A percentile compares a stretch with the other conserved stretches of the same genome.
Conservation (phyloP, 2,329 filamentous ascomycete genomes). For the Paramyrothecium sp. region DNA sequence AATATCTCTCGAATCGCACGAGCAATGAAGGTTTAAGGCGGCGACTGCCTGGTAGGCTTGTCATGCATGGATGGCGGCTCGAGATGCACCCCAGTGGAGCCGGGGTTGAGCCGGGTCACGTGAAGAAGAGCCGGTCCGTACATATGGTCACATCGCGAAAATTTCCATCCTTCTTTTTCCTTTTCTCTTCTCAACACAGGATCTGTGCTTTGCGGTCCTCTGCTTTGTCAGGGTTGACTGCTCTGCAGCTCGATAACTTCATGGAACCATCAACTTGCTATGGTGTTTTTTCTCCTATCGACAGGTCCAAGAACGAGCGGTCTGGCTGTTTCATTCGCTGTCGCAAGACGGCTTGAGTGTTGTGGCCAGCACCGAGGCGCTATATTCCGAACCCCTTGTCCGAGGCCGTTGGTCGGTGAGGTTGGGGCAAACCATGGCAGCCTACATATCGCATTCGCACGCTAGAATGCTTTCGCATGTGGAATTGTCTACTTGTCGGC, state of each 20-base stretch:
- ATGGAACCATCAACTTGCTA: constrained; percentile 73
- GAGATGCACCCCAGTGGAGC: no score
- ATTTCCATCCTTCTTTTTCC: constrained; percentile 28
- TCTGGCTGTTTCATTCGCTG: constrained; percentile 66
- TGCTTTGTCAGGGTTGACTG: constrained; percentile 69
- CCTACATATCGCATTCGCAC: constrained; percentile 62
- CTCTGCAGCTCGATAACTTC: constrained; percentile 79
- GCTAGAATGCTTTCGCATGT: no score
- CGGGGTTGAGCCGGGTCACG: constrained; percentile 3
- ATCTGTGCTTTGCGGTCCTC: constrained; percentile 86
- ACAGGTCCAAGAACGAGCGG: constrained; percentile 87
- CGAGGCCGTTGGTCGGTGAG: constrained; percentile 87
- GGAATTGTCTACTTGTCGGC: background rate
- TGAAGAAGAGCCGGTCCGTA: constrained; percentile 2
- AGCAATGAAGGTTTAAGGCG: no score
- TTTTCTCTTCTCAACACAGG: constrained; percentile 49
- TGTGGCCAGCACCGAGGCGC: constrained; percentile 60
- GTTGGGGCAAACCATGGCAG: constrained; percentile 87
- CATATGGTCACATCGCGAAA: constrained; percentile 13
- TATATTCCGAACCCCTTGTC: constrained; percentile 90
- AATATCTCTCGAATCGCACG: no score
- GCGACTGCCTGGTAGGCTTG: no score
- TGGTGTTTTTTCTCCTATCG: constrained; percentile 91
- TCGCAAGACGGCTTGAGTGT: constrained; percentile 61
- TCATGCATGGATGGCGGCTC: no score